Base-by-base conservation (phyloP, 306 rosid species). In the Sesbania bispinosa region DNA sequence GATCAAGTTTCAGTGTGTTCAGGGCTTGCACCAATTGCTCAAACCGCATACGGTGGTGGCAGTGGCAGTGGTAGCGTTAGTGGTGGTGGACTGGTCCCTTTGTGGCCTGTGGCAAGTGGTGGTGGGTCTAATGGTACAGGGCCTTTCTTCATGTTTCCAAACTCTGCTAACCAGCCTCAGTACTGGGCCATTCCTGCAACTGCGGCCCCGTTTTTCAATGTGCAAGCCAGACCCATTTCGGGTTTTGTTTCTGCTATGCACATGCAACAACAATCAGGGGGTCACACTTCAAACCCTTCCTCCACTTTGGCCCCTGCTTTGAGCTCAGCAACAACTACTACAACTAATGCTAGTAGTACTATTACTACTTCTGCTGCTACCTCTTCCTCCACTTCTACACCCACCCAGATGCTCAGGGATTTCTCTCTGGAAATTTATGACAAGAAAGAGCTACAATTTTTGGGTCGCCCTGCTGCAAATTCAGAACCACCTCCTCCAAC, bases 371-470 rank as follows among this genome's bases (percentile, higher is more conserved):
- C 62, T 30, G 35, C 78, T 26, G 4, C 36, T 9, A 20, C 81
- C 11, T 32, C 76, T 0, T 69, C 81, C n/a, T n/a, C n/a, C n/a
- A n/a, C n/a, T 29, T n/a, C 73, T 1, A 51, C 74, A 0, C 13
- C 79, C 1, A 67, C 89, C 13, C 92, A 86, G 50, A 77, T 85
- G 89, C 81, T 86, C 59, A 86, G 87, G 72, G 96, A 88, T 69
- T 92, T 88, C 60, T 84, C 95, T 19, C 29, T 92, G 84, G 89
- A 88, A 46, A 62, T 83, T 55, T 83, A 67, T 58, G 98, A 86
- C n/a, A 92, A 80, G 87, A 92, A 81, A 71, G 98, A 92, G 74
- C 77, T 92, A 16, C 92, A 78, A 60, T 88, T 92, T 64, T 79
- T 92, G 85, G 86, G 84, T 76, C 59, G 60, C 16, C 23, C 83